A percentile compares a stretch with the other conserved stretches of the same genome.
phyloP scores from a whole-genome alignment of 1,284 basidiomycete species.

The Thelephora terrestris region DNA sequence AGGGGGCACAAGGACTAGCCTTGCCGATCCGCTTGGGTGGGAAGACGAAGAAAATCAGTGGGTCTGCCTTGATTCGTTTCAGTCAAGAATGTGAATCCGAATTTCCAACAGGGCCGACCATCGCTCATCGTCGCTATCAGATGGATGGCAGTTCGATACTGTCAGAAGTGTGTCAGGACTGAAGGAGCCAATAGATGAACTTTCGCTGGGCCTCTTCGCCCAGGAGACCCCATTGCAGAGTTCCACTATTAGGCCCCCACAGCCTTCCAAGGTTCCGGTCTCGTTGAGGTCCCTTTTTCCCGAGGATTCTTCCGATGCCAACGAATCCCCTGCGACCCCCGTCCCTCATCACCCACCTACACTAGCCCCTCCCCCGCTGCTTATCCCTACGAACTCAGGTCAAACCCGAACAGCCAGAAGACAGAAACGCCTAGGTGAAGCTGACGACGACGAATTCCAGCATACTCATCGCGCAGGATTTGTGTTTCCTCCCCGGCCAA shows the following conservation, averaged over 20 bases:
- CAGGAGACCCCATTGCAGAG: constrained; percentile 20
- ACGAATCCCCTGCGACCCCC: constrained; percentile 16
- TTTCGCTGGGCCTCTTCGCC: constrained; percentile 3
- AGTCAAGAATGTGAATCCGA: constrained; percentile 2
- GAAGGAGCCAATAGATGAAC: constrained; percentile 3
- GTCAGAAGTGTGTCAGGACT: constrained; percentile 32
- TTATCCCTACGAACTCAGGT: neutral
- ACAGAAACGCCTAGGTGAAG: constrained; percentile 10
- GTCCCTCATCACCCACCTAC: constrained; percentile 17
- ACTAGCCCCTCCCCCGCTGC: constrained; percentile 17
- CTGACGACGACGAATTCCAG: constrained; percentile 12
- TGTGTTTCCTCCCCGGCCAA: neutral
- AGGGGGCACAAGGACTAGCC: constrained; percentile 72
- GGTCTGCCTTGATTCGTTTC: neutral
- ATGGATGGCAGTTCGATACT: constrained; percentile 76
- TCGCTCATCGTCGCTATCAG: constrained; percentile 19
- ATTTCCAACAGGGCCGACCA: constrained; percentile 6
- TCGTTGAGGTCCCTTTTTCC: constrained; percentile 64
- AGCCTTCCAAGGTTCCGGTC: constrained; percentile 45
- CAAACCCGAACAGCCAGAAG: neutral
- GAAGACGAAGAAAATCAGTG: constrained; percentile 44
- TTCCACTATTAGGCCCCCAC: constrained; percentile 39
- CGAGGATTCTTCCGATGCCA: constrained; percentile 28
- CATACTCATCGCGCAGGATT: neutral
- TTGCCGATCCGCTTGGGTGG: constrained; percentile 67